Percentiles rank a stretch among this genome's conserved stretches.
phyloP scores from a whole-genome alignment of 139 green algal species.

The Gonium pectorale region DNA sequence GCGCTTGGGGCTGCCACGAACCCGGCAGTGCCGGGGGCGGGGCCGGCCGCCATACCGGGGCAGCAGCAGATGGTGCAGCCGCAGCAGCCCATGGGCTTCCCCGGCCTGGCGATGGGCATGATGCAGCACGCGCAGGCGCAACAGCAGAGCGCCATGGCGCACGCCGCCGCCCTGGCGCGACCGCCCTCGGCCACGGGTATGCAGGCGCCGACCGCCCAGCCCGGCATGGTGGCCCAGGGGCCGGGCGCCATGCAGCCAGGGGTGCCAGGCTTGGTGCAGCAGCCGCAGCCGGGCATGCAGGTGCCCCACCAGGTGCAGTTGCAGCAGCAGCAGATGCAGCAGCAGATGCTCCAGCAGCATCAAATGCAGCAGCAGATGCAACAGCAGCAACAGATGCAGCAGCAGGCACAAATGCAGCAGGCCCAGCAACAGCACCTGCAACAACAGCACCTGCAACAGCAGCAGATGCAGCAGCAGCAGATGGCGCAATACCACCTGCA shows the following conservation, averaged over 20 bases:
- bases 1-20: not conserved
- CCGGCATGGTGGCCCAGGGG: too few species aligned
- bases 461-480: constrained; percentile 18
- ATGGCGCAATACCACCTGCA: not conserved
- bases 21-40: not conserved
- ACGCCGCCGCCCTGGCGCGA: not conserved
- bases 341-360: constrained; percentile 10
- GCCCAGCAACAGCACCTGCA: not conserved
- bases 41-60: too few species aligned
- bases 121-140: not conserved
- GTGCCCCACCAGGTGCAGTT: not conserved
- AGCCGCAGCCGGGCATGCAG: too few species aligned
- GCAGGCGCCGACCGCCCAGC: too few species aligned
- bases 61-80: not conserved
- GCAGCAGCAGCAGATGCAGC: constrained; percentile 9
- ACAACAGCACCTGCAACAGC: constrained; percentile 16
- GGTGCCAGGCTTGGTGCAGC: too few species aligned
- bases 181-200: too few species aligned
- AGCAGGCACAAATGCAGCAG: not conserved
- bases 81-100: not conserved
- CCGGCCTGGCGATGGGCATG: not conserved
- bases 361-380: not conserved
- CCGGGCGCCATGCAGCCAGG: too few species aligned
- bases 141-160: not conserved
- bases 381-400: constrained; percentile 13